Evolutionary conservation across 2,329 filamentous ascomycete species (phyloP), one percentile per base, ranked within the genome.

Genomic region (Colletotrichum limetticola): DNA sequence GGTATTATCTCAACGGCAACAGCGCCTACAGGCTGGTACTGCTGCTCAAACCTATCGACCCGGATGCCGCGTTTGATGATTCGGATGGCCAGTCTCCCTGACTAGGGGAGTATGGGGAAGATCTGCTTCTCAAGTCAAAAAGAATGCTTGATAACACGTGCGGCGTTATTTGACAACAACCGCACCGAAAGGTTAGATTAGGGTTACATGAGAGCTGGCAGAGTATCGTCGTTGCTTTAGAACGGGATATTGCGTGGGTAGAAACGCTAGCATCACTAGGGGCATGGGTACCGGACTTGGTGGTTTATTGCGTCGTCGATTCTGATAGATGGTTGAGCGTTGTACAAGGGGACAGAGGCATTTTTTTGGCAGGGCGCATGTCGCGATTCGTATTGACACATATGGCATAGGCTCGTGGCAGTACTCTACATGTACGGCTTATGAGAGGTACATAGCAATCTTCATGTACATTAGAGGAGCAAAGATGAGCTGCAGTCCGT

Each of bases 1-100:
- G 97, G 56, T 99, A 99, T 80, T 99, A 99, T 78, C 85, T 99
- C 53, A 99, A 98, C 79, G 97, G 97, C 12, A 99, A 95, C 80
- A 97, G 95, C 68, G 97, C 97, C 2, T 99, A 97, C 81, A 89
- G 97, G 55, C 86, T 99, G 64, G 91, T 98, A 7, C 83, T 99
- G 49, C 92, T 95, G 75, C 84, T 98, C 65, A 95, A 93, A 80
- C 78, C 84, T 3, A 75, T 85, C 49, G 85, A 87, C 60, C 78
- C 82, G 3, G 85, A 87, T 63, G 79, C 79, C 7, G 79, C 79
- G 4, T 76, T 80, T 8, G 82, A 83, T 37, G 82, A 80, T 3
- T 79, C 82, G 26, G 81, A 82, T 28, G 81, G 79, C 1, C 72
- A 75, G 2, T 79, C 55, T 22, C 60, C 58, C 28, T 71, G 66